Conservation (phyloP, 306 rosid species). For the Canavalia gladiata region DNA sequence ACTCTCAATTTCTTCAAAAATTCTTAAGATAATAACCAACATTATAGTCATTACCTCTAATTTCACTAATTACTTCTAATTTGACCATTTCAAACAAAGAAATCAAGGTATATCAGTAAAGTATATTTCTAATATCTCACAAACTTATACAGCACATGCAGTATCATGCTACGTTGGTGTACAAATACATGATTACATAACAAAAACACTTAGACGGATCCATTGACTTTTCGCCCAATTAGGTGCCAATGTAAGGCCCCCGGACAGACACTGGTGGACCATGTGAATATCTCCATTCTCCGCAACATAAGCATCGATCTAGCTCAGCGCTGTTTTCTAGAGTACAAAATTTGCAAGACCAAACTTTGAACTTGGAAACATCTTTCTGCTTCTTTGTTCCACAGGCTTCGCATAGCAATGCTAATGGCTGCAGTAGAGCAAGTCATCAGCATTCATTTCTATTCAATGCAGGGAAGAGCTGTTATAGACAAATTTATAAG, state of each 20-base stretch:
- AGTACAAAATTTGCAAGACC: constrained; percentile 76
- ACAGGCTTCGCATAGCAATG: constrained; percentile 60
- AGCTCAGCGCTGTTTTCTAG: constrained; percentile 55
- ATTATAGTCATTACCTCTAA: background rate
- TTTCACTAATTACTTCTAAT: background rate
- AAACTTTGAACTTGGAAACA: constrained; percentile 47
- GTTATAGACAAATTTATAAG: background rate
- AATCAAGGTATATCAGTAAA: background rate
- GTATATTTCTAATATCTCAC: background rate
- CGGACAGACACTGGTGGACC: constrained; percentile 56
- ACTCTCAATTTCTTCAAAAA: no score
- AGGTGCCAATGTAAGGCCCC: constrained; percentile 57
- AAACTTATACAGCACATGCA: background rate
- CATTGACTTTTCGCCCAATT: background rate
- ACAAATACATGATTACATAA: background rate
- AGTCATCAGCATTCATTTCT: constrained; percentile 15
- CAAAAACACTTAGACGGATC: background rate
- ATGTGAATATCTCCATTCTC: constrained; percentile 67
- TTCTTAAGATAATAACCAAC: background rate
- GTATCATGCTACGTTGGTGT: constrained; percentile 1
- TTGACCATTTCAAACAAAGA: background rate
- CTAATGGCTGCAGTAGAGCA: constrained; percentile 53
- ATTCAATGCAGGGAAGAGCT: constrained; percentile 3
- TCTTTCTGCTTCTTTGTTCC: constrained; percentile 44
- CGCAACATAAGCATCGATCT: constrained; percentile 69